A percentile compares a stretch with the other conserved stretches of the same genome.
Conservation (phyloP, 306 rosid genomes). For the Glycine tomentella region DNA sequence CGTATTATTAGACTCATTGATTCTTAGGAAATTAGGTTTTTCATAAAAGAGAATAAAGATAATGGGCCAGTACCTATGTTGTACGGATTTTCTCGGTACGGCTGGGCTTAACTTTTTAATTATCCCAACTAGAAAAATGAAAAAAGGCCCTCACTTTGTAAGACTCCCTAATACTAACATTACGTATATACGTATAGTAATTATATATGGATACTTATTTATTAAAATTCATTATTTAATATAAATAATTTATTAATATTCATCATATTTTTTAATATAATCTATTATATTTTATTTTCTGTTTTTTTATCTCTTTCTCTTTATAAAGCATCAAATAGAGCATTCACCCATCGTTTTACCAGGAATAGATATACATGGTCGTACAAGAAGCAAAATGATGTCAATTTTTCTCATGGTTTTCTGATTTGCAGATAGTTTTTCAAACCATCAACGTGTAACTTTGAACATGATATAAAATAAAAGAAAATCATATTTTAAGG, state of each 20-base stretch:
- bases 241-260: too few species aligned
- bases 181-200: background rate
- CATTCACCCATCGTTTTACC: too few species aligned
- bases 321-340: background rate
- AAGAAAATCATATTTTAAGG: background rate
- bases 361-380: background rate
- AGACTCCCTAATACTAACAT: background rate
- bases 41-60: slow-evolving; percentile 26
- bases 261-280: too few species aligned
- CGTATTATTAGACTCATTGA: background rate
- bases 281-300: background rate
- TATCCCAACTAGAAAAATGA: slow-evolving; percentile 2
- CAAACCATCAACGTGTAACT: background rate
- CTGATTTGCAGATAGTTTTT: background rate
- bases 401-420: background rate
- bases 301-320: background rate
- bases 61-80: slow-evolving; percentile 47
- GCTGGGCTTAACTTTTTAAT: slow-evolving; percentile 2
- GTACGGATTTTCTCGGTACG: slow-evolving; percentile 52
- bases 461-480: background rate
- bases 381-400: background rate
- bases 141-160: background rate
- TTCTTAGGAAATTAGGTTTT: background rate
- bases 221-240: background rate
- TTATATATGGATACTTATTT: background rate